Base-by-base conservation (phyloP, 192 early-diverging fungal genomes). In the Backusella tarrabulga region DNA sequence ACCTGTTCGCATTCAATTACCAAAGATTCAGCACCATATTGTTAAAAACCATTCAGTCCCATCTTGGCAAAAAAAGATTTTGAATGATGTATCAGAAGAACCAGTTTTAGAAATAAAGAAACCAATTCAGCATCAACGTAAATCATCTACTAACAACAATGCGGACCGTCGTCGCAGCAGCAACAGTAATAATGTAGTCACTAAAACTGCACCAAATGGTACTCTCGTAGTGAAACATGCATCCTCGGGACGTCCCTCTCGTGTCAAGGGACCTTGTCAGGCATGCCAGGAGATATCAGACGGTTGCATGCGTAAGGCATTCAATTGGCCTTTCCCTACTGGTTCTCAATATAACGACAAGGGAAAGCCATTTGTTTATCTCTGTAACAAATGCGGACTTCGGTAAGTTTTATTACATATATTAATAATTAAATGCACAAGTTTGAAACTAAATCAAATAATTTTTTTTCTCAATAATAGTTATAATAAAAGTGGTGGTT, bases 381-480 rank as follows among this genome's bases (percentile, higher is more conserved):
- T 84, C 5, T 84, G 83, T 74, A 84, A 84, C 77, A 84, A 84
- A 69, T 84, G 83, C 76, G 83, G 83, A 34, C 77, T 84, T 35
- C 52, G 83, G 83, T 84, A 80, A 72, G 76, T 77, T 29, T 63
- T 29, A 63, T 63, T 29, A 63, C 12, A 60, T 23, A 0, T 50
- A 50, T 50, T 50, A 50, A 50, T 50, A 50, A 50, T 63, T 63
- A 23, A 63, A 63, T 63, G 56, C 23, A 4, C 23, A 63, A 4
- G 23, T 26, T 63, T 63, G 8, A 50, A 50, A 50, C 46, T 50
- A 50, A 38, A 76, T 75, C 17, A 40, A 60, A 35, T 21, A 40
- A 34, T 77, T 74, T 76, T 75, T 72, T 83, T n/a, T 83, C 6
- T 9, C 1, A 38, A 11, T 72, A 72, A 83, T 70, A 82, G 80